Evolutionary conservation across 805 yeast genomes (phyloP).

Genomic region (Lipomyces yamanashiensis): DNA sequence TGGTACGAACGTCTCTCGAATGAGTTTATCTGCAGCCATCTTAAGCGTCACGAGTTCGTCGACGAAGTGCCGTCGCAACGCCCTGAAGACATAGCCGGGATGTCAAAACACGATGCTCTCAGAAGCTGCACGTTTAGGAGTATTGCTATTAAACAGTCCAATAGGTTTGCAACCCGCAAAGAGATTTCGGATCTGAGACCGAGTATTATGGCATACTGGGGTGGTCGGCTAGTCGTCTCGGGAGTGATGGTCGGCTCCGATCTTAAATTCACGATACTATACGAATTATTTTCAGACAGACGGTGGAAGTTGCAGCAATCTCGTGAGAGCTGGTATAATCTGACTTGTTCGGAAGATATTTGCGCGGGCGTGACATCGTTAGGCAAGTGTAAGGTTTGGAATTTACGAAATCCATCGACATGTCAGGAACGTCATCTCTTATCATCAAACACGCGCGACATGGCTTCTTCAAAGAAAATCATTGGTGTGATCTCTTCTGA

Average conservation of each 20-base stretch:
- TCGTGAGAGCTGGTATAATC: conserved; percentile 37
- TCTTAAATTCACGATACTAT: conserved; percentile 28
- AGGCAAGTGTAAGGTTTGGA: conserved; percentile 36
- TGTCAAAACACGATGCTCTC: conserved; percentile 27
- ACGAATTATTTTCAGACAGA: conserved; percentile 32
- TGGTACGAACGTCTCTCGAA: conserved; percentile 30
- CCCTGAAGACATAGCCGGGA: conserved; percentile 24
- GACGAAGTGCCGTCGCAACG: conserved; percentile 33
- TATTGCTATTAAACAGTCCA: conserved; percentile 34
- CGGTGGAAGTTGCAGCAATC: conserved; percentile 36
- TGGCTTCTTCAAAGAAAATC: conserved; percentile 29
- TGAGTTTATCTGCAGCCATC: conserved; percentile 27
- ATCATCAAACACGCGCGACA: conserved; percentile 33
- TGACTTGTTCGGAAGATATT: conserved; percentile 33
- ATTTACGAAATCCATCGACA: conserved; percentile 26
- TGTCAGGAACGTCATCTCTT: conserved; percentile 34
- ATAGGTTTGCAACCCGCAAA: conserved; percentile 25
- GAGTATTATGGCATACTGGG: conserved; percentile 33
- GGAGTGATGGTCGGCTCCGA: conserved; percentile 36
- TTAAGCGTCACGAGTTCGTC: conserved; percentile 26
- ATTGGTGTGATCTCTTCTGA: conserved; percentile 31
- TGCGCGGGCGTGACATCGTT: conserved; percentile 36
- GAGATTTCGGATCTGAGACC: conserved; percentile 36
- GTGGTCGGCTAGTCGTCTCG: conserved; percentile 34
- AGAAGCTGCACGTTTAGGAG: conserved; percentile 30